Conservation (phyloP, 2,329 filamentous ascomycete genomes). For the Stemphylium lycopersici region DNA sequence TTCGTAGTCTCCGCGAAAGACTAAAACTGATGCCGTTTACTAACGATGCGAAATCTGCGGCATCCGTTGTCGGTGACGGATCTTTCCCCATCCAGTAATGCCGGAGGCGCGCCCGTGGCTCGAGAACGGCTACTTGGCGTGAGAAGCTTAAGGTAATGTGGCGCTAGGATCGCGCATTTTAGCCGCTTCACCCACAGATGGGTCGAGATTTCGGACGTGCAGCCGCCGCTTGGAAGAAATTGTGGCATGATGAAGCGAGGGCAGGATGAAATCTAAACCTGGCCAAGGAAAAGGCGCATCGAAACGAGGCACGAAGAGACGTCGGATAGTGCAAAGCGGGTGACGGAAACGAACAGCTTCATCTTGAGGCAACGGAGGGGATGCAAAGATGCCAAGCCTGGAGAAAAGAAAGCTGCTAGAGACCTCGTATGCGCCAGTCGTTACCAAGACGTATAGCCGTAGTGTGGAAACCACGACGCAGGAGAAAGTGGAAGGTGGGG, state of each 20-base stretch:
- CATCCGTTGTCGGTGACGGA: constrained; percentile 11
- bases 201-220: constrained; percentile 23
- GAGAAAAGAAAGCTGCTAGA: background rate
- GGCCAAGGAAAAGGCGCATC: constrained; percentile 10
- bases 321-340: constrained; percentile 11
- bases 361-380: too few relatives aligned
- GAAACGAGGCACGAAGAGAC: constrained; percentile 11
- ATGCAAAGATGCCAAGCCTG: too few relatives aligned
- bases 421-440: too few relatives aligned
- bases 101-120: constrained; percentile 14
- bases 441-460: constrained; percentile 1
- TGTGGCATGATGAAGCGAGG: constrained; percentile 11
- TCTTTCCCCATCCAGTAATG: constrained; percentile 9
- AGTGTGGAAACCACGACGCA: constrained; percentile 19
- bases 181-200: constrained; percentile 16
- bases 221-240: constrained; percentile 10
- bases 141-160: constrained; percentile 14
- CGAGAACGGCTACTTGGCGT: constrained; percentile 12
- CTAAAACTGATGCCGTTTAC: constrained; percentile 5
- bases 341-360: background rate
- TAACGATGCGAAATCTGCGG: constrained; percentile 9
- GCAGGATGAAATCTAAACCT: background rate
- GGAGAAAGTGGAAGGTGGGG: constrained; percentile 21
- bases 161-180: constrained; percentile 9
- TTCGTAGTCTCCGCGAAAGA: background rate